phyloP scores from a whole-genome alignment of 169 alveolate species.

The Plasmodium knowlesi region DNA sequence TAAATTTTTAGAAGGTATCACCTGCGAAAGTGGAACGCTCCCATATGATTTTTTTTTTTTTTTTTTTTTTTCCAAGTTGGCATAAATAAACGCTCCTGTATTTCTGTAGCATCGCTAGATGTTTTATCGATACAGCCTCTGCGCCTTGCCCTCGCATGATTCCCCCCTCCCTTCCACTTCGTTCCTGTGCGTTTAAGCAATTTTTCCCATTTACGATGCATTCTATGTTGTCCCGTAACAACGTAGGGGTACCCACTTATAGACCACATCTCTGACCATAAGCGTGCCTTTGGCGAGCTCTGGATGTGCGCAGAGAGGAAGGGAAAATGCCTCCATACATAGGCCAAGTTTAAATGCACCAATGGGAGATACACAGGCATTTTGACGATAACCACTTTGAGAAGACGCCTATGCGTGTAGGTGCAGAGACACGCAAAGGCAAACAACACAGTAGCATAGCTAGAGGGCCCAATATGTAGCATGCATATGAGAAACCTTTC shows the following conservation, averaged over 20 bases:
- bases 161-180: not conserved
- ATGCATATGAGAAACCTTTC: conserved; percentile 2
- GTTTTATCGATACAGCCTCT: not conserved
- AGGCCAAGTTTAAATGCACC: not conserved
- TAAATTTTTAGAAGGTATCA: not conserved
- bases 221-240: not conserved
- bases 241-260: not conserved
- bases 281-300: not conserved
- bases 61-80: not conserved
- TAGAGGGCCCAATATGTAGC: conserved; percentile 16
- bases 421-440: not conserved
- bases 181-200: not conserved
- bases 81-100: not conserved
- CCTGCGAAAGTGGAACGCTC: not conserved
- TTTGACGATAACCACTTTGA: not conserved
- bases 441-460: not conserved
- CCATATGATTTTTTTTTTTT: not conserved
- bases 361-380: not conserved
- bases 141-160: not conserved
- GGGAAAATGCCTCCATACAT: not conserved
- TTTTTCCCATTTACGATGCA: not conserved
- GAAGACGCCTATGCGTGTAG: not conserved
- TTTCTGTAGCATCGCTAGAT: not conserved
- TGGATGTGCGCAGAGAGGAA: not conserved
- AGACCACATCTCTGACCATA: not conserved